These are phyloP conservation scores for Alternaria infectoria DNA, from an alignment of 2,329 filamentous ascomycete species.

Conservation along the genomic window DNA sequence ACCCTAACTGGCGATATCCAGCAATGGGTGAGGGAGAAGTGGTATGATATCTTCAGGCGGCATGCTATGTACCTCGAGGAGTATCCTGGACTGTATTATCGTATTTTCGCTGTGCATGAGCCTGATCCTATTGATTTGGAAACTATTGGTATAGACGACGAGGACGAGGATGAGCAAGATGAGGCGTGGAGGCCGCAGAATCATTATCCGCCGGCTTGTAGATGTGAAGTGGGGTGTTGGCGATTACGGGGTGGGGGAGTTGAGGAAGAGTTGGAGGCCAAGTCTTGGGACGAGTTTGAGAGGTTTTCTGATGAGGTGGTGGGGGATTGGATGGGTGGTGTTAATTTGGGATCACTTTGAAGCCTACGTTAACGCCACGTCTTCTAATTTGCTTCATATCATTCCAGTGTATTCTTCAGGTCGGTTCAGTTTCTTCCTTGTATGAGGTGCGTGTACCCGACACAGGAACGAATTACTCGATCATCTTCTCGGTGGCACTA, in stretches of 20 bases:
- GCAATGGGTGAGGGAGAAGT: conserved; percentile 24
- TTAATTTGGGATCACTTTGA: neutral
- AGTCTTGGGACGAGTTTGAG: neutral
- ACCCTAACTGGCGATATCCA: conserved; percentile 17
- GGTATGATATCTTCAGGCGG: conserved; percentile 9
- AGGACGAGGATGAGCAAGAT: neutral
- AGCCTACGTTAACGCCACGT: neutral
- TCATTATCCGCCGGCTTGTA: neutral
- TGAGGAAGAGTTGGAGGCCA: neutral
- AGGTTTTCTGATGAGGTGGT: neutral
- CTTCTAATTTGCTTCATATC: rapidly evolving
- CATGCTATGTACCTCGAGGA: neutral
- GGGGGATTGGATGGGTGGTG: neutral
- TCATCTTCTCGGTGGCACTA: no score
- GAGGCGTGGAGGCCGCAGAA: neutral
- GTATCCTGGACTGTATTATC: neutral
- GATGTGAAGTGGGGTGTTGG: neutral
- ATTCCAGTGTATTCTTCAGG: rapidly evolving
- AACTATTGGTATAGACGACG: neutral
- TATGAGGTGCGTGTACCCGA: neutral
- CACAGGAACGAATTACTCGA: no score
- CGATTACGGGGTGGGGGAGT: neutral
- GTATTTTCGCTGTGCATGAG: neutral
- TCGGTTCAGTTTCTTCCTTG: rapidly evolving
- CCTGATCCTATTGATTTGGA: neutral